Percentiles rank a stretch among this genome's conserved stretches.
phyloP scores from a whole-genome alignment of 805 yeast species.

The Tetrapisispora iriomotensis region DNA sequence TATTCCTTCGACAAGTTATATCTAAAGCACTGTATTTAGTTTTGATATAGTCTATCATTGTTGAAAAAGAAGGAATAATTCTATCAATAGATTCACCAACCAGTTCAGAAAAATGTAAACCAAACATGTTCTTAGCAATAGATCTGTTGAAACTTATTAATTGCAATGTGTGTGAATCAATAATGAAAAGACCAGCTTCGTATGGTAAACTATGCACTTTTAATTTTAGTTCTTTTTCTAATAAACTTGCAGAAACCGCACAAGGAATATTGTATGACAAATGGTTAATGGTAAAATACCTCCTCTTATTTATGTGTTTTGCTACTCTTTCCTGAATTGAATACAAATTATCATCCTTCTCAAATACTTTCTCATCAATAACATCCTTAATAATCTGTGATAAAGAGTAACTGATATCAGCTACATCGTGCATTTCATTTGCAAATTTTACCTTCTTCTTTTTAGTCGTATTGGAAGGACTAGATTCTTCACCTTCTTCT shows the following conservation, averaged over 20 bases:
- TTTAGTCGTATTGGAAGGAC: neutral
- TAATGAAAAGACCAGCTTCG: slow-evolving; percentile 75
- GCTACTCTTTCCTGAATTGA: slow-evolving; percentile 32
- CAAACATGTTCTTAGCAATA: slow-evolving; percentile 69
- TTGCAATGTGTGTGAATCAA: slow-evolving; percentile 40
- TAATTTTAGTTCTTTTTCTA: slow-evolving; percentile 41
- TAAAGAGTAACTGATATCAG: slow-evolving; percentile 21
- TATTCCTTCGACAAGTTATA: slow-evolving; percentile 31
- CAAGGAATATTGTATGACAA: slow-evolving; percentile 50
- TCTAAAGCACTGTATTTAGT: slow-evolving; percentile 32
- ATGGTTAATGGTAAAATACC: slow-evolving; percentile 55
- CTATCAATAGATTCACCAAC: slow-evolving; percentile 41
- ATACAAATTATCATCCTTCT: slow-evolving; percentile 22
- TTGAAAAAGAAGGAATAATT: slow-evolving; percentile 55
- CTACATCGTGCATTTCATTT: slow-evolving; percentile 17
- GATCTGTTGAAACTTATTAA: slow-evolving; percentile 72
- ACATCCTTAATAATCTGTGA: slow-evolving; percentile 23
- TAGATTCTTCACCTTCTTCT: too few species aligned
- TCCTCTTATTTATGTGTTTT: slow-evolving; percentile 39
- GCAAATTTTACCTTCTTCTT: slow-evolving; percentile 24
- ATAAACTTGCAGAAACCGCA: slow-evolving; percentile 56
- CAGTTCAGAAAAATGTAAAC: slow-evolving; percentile 41
- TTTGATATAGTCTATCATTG: slow-evolving; percentile 26
- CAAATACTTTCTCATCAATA: slow-evolving; percentile 15
- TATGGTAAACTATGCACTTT: slow-evolving; percentile 73